Percentiles rank a stretch among this genome's conserved stretches.
Conservation (phyloP, 169 alveolate genomes). For the Plasmodium inui region DNA sequence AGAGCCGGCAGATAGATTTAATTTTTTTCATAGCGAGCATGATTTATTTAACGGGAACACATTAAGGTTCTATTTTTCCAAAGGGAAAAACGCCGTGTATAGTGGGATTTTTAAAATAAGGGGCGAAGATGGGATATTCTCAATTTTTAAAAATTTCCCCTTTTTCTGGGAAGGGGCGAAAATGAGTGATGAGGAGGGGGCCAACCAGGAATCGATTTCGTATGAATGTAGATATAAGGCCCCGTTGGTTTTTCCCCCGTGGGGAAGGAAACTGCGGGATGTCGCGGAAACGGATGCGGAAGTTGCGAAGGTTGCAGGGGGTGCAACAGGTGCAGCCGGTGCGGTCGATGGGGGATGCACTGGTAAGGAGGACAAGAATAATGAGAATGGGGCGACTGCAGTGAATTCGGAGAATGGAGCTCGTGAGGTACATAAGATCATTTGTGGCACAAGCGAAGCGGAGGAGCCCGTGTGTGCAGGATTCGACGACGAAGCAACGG, state of each 20-base stretch:
- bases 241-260: neutral
- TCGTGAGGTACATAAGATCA: neutral
- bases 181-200: neutral
- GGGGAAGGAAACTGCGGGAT: neutral
- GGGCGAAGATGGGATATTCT: constrained; percentile 18
- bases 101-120: constrained; percentile 24
- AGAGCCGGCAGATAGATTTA: neutral
- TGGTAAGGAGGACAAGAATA: neutral
- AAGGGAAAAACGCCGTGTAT: constrained; percentile 21
- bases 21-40: constrained; percentile 36
- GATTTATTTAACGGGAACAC: constrained; percentile 35
- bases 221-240: neutral
- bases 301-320: no score
- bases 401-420: neutral
- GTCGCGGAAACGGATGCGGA: no score
- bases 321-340: neutral
- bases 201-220: neutral
- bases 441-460: neutral
- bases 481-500: neutral
- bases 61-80: constrained; percentile 13
- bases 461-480: neutral
- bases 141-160: constrained; percentile 40
- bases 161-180: constrained; percentile 11
- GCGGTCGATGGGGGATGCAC: neutral
- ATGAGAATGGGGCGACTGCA: neutral